Evolutionary conservation across 257 asterid species (phyloP), one percentile per base, ranked within the genome.

Genomic region (Jacaranda mimosifolia): DNA sequence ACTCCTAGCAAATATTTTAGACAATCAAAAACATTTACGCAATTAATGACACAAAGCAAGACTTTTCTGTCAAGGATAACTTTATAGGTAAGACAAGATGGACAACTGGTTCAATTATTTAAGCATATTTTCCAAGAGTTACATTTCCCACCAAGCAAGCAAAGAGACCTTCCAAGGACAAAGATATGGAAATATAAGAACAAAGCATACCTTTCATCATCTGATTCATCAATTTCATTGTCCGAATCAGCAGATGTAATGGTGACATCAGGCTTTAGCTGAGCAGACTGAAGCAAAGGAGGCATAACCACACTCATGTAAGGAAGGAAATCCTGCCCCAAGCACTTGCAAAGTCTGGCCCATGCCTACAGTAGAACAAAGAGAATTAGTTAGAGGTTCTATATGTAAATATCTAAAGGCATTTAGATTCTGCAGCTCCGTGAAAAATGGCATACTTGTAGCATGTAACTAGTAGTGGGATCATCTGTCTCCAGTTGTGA

Each of bases 281-380:
- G 98, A 81, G 98, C 97, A 79, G 98, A 94, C 83, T 79, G 96
- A 75, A 94, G 94, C 87, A 94, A 77, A 68, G 97, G 96, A 77
- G 97, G 98, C 97, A 94, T 94, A 73, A 94, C 98, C 19, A 94
- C 97, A 64, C 87, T 79, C 98, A 94, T 90, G 81, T 94, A 94
- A 73, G 98, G 97, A 77, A 94, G 97, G 85, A 91, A 94, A 86
- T 94, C 98, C 85, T 91, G 97, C 68, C 98, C 97, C 86, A 94
- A 78, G 80, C 98, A 91, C 89, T 94, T 94, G 97, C 98, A 94
- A 58, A 94, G 96, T 72, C 98, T 86, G 73, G 98, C 97, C 98
- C 98, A 94, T 15, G 98, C 98, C 98, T 91, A 70, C 56, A 80
- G 73, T 49, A 75, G 76, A 78, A 48, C 15, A 59, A 72, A 81